A percentile compares a stretch with the other conserved stretches of the same genome.
Evolutionary conservation across 768 basidiomycete species (phyloP).

Genomic region (Hypholoma fasciculare): DNA sequence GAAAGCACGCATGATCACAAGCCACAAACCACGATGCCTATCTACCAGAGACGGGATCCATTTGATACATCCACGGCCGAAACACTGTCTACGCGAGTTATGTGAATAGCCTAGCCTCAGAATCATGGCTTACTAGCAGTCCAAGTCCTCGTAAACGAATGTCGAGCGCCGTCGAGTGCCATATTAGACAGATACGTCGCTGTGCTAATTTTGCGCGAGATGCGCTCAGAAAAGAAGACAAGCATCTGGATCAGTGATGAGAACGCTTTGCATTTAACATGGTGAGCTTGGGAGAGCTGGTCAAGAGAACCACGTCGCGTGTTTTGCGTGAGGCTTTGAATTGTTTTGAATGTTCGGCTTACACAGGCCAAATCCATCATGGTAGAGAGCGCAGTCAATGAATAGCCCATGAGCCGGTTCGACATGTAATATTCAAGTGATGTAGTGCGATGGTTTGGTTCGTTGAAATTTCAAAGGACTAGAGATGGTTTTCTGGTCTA

Average conservation of each 20-base stretch:
- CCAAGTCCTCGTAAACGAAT: background rate
- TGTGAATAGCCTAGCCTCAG: background rate
- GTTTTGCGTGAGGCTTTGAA: slow-evolving; percentile 5
- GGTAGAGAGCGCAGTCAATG: background rate
- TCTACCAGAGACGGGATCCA: background rate
- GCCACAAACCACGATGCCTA: background rate
- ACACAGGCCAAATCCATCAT: background rate
- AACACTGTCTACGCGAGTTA: background rate
- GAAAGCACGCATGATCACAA: background rate
- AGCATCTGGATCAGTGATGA: slow-evolving; percentile 1
- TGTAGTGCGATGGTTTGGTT: background rate
- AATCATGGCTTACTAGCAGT: background rate
- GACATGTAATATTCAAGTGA: background rate
- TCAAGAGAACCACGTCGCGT: background rate
- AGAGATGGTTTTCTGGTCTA: background rate
- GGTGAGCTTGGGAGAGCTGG: slow-evolving; percentile 2
- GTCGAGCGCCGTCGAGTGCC: background rate
- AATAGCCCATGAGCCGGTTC: background rate
- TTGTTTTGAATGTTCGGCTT: background rate
- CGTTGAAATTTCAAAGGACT: background rate
- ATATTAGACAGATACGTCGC: background rate
- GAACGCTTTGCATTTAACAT: background rate
- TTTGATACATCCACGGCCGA: background rate
- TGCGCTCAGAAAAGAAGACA: background rate
- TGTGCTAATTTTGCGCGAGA: no score